phyloP scores from a whole-genome alignment of 768 basidiomycete species.

The Collybia mongolica region DNA sequence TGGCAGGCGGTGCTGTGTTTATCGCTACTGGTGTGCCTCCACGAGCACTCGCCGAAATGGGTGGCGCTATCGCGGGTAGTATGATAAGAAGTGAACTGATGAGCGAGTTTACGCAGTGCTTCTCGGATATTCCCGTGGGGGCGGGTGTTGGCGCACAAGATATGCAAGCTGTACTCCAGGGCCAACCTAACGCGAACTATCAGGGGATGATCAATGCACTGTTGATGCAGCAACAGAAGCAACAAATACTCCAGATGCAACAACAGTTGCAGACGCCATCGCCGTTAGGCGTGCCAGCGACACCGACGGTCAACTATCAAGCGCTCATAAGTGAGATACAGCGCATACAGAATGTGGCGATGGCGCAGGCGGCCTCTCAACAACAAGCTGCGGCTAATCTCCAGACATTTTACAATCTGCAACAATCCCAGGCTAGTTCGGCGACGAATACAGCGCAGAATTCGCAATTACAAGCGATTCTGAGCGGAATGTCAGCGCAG shows the following conservation, averaged over 20 bases:
- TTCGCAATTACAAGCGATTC: not conserved
- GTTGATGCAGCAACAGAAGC: conserved; percentile 24
- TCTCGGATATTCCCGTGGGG: conserved; percentile 13
- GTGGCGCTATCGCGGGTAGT: not conserved
- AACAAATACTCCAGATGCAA: conserved; percentile 11
- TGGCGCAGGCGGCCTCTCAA: conserved; percentile 11
- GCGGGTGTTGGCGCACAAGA: conserved; percentile 16
- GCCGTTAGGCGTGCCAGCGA: not conserved
- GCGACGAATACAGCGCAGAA: not conserved
- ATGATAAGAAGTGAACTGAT: conserved; percentile 12
- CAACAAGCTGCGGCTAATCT: conserved; percentile 1
- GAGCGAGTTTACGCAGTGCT: conserved; percentile 8
- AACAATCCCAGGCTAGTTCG: conserved; percentile 2
- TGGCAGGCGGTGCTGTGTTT: conserved; percentile 11
- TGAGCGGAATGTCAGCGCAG: not conserved
- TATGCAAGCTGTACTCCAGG: conserved; percentile 29
- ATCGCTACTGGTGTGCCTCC: conserved; percentile 3
- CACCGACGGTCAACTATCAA: conserved; percentile 16
- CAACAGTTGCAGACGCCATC: conserved; percentile 7
- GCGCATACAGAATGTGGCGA: conserved; percentile 13
- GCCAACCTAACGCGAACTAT: conserved; percentile 30
- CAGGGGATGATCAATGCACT: conserved; percentile 29
- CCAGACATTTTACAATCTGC: conserved; percentile 4
- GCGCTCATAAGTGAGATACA: conserved; percentile 16
- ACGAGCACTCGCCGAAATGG: not conserved